These are phyloP conservation scores for Aegilops umbellulata DNA, from an alignment of 176 grass and related monocot species.

Conservation along the genomic window DNA sequence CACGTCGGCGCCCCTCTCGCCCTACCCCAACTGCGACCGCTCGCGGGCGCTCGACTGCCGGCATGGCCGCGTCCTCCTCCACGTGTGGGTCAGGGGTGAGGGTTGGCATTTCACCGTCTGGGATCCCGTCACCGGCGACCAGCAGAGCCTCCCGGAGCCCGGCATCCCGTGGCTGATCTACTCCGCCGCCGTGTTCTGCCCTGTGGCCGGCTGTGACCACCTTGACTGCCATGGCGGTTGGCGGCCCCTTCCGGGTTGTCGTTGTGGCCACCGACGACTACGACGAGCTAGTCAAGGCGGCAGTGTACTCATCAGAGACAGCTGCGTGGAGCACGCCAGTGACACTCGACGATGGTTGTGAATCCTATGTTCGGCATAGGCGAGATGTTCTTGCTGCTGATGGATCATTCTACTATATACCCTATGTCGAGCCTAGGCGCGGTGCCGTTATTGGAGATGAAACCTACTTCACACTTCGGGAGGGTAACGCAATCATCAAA, in stretches of 20 bases:
- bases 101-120: neutral
- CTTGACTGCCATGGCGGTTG: neutral
- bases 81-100: neutral
- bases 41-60: neutral
- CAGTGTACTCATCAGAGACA: neutral
- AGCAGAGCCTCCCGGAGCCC: neutral
- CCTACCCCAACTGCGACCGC: neutral
- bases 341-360: neutral
- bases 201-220: neutral
- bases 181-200: neutral
- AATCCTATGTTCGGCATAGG: neutral
- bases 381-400: neutral
- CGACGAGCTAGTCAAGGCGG: neutral
- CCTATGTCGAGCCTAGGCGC: neutral
- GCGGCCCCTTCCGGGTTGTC: neutral
- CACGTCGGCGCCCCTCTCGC: neutral
- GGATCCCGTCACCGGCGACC: neutral
- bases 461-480: neutral
- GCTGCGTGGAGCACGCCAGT: neutral
- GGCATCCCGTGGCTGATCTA: neutral
- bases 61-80: neutral
- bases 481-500: neutral
- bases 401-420: neutral
- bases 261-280: neutral
- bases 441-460: neutral